Conservation (phyloP, 345 rosid genomes). For the Arabis alpina region DNA sequence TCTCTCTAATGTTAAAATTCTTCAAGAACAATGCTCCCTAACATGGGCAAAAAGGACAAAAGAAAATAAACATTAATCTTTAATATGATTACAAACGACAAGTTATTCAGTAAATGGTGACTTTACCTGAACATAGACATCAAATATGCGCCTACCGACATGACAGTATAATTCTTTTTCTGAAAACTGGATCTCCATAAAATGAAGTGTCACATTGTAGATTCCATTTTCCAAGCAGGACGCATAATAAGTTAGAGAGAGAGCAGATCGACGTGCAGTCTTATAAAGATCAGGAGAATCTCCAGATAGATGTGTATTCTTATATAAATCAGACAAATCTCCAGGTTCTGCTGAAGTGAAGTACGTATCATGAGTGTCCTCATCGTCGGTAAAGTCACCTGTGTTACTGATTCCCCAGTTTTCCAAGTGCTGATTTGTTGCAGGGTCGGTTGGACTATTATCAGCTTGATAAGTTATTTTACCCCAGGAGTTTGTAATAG, state of each 20-base stretch:
- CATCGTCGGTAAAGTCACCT: conserved; percentile 18
- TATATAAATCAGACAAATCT: conserved; percentile 41
- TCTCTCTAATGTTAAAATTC: conserved; percentile 57
- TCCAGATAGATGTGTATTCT: conserved; percentile 41
- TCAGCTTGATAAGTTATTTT: conserved; percentile 24
- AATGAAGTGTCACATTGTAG: conserved; percentile 61
- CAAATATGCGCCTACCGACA: conserved; percentile 60
- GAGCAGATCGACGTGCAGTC: conserved; percentile 61
- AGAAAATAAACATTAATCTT: not conserved
- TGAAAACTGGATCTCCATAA: conserved; percentile 65
- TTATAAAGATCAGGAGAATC: conserved; percentile 41
- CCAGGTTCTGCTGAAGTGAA: not conserved
- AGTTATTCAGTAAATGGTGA: no score
- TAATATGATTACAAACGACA: not conserved
- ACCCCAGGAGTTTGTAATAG: not conserved
- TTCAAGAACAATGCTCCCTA: conserved; percentile 34
- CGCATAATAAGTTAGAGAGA: conserved; percentile 63
- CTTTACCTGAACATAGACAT: conserved; percentile 62
- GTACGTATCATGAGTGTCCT: not conserved
- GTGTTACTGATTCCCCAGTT: conserved; percentile 42
- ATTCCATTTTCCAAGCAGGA: conserved; percentile 61
- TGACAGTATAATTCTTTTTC: conserved; percentile 41
- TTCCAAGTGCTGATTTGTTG: not conserved
- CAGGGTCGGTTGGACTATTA: not conserved
- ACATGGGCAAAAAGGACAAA: no score